Percentiles rank a stretch among this genome's conserved stretches.
These are phyloP conservation scores for Aspergillus chevalieri DNA, from an alignment of 2,329 filamentous ascomycete genomes.

Conservation along the genomic window DNA sequence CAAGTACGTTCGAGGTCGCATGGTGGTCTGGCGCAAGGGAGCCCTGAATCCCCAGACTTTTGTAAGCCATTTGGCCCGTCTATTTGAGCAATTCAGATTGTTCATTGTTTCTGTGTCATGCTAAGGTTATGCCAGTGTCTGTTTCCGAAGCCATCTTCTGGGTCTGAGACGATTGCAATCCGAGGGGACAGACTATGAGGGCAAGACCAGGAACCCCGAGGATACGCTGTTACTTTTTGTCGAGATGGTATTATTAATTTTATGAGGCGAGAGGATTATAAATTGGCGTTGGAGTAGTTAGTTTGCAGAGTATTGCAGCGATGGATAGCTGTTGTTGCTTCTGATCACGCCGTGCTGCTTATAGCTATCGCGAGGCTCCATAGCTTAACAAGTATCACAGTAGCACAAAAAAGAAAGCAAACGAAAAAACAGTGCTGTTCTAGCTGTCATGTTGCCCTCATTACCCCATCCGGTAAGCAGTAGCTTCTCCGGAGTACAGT, in stretches of 20 bases:
- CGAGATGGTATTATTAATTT: background rate
- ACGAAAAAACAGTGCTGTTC: no score
- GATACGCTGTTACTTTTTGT: background rate
- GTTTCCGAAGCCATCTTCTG: background rate
- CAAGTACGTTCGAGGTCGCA: background rate
- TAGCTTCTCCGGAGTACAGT: no score
- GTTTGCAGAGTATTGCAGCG: no score
- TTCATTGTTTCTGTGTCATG: background rate
- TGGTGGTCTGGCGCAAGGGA: background rate
- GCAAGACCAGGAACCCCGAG: background rate
- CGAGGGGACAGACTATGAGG: background rate
- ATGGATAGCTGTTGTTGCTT: no score
- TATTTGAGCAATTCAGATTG: no score
- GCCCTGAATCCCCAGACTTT: background rate
- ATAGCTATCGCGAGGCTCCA: no score
- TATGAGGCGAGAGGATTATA: background rate
- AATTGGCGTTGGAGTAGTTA: background rate
- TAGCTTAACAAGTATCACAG: no score
- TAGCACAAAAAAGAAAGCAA: no score
- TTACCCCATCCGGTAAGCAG: no score
- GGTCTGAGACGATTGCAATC: background rate
- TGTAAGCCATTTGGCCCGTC: background rate
- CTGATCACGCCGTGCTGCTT: no score
- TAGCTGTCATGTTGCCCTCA: no score
- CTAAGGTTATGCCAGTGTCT: background rate